Conservation (phyloP, 2,329 filamentous ascomycete species). For the Didymella sp. region DNA sequence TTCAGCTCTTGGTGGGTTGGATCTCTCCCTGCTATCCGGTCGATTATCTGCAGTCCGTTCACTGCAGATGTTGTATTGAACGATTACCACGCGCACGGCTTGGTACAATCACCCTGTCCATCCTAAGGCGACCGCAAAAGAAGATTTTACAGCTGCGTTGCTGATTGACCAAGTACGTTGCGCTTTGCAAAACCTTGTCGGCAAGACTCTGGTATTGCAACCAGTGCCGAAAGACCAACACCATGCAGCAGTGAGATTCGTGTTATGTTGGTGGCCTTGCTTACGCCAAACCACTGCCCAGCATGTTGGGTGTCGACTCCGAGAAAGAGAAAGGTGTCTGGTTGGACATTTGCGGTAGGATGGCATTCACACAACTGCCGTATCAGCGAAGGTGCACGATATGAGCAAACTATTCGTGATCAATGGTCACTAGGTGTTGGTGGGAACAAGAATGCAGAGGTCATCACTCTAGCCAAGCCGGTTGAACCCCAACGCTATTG, state of each 20-base stretch:
- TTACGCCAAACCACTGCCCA: not conserved
- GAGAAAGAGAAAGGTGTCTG: not conserved
- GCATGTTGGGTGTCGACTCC: not conserved
- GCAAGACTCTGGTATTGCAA: not conserved
- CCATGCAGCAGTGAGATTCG: not conserved
- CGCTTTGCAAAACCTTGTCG: no score
- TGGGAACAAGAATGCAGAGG: not conserved
- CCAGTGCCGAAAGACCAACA: not conserved
- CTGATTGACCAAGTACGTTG: not conserved
- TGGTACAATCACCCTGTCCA: not conserved
- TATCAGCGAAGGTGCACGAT: no score
- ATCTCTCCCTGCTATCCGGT: not conserved
- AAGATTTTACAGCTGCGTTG: not conserved
- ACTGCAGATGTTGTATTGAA: not conserved
- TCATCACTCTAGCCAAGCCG: slow-evolving; percentile 12
- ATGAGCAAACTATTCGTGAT: not conserved
- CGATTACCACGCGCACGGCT: not conserved
- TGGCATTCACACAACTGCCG: not conserved
- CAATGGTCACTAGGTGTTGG: not conserved
- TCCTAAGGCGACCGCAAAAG: not conserved
- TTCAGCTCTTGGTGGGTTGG: no score
- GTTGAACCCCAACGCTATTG: slow-evolving; percentile 2
- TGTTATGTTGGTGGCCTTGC: not conserved
- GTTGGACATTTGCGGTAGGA: not conserved
- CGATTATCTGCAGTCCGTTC: not conserved